phyloP scores from a whole-genome alignment of 768 basidiomycete species.

The Xerocomellus amylosporus region DNA sequence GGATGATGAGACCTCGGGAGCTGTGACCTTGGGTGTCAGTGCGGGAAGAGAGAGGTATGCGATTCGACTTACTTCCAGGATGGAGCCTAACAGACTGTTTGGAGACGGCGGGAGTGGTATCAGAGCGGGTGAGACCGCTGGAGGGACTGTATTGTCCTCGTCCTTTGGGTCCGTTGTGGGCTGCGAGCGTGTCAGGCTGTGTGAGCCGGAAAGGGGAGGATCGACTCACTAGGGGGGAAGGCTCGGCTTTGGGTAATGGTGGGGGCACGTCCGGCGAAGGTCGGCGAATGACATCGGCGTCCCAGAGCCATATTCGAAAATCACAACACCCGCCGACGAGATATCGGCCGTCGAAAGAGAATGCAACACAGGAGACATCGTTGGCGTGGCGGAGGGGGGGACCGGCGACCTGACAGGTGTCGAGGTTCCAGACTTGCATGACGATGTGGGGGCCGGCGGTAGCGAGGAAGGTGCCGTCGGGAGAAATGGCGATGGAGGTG shows the following conservation, averaged over 20 bases:
- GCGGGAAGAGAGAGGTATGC: neutral
- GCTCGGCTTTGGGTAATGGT: conserved; percentile 8
- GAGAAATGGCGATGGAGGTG: conserved; percentile 32
- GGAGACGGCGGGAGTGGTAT: conserved; percentile 26
- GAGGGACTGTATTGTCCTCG: neutral
- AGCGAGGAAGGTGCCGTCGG: conserved; percentile 30
- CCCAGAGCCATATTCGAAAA: conserved; percentile 31
- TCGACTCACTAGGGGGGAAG: conserved; percentile 11
- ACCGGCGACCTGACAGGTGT: conserved; percentile 17
- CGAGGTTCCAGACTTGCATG: conserved; percentile 33
- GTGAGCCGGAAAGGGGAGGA: neutral
- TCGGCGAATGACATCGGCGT: conserved; percentile 20
- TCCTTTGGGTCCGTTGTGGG: conserved; percentile 5
- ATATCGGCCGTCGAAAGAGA: conserved; percentile 29
- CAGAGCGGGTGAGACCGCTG: conserved; percentile 12
- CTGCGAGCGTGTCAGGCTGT: conserved; percentile 7
- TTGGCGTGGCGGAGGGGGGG: conserved; percentile 27
- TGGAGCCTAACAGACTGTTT: conserved; percentile 13
- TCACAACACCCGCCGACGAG: conserved; percentile 29
- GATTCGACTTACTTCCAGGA: conserved; percentile 16
- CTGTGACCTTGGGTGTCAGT: conserved; percentile 6
- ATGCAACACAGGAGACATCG: conserved; percentile 33
- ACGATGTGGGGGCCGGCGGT: conserved; percentile 31
- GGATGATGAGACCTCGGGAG: conserved; percentile 11
- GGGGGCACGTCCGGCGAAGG: conserved; percentile 12